Evolutionary conservation across 139 green algal species (phyloP).

Genomic region (Yamagishiella unicocca): DNA sequence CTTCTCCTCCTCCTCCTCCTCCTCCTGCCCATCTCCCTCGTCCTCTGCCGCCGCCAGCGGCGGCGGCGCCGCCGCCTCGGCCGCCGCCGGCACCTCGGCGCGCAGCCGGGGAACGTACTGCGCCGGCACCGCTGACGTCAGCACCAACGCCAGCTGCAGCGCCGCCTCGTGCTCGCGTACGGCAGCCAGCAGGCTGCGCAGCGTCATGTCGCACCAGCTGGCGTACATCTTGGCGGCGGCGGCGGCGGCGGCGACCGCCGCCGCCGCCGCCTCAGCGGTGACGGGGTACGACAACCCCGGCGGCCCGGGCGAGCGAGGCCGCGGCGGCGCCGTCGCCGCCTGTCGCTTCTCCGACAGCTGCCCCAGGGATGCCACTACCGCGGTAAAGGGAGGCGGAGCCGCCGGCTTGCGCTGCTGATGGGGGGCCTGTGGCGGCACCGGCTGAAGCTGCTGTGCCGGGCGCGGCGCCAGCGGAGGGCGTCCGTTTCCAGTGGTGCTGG

Average conservation of each 20-base stretch:
- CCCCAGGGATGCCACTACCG: too few relatives aligned
- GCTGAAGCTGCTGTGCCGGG: not conserved
- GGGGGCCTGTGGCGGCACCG: not conserved
- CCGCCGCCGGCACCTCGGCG: not conserved
- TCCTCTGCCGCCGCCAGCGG: not conserved
- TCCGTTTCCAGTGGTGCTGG: not conserved
- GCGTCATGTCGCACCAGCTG: slow-evolving; percentile 3
- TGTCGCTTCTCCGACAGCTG: too few relatives aligned
- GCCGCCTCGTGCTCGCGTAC: not conserved
- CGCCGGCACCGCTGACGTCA: slow-evolving; percentile 32
- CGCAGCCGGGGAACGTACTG: not conserved
- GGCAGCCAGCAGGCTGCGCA: slow-evolving; percentile 1
- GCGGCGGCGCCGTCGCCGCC: not conserved
- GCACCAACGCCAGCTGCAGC: slow-evolving; percentile 24
- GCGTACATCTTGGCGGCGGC: not conserved
- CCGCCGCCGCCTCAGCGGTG: not conserved
- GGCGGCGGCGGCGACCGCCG: not conserved
- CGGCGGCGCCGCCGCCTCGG: not conserved
- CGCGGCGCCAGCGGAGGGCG: not conserved
- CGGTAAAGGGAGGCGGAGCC: too few relatives aligned
- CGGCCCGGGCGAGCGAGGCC: not conserved
- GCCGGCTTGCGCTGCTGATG: not conserved
- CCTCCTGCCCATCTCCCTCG: not conserved
- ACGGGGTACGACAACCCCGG: not conserved
- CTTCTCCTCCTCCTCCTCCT: not conserved